Evolutionary conservation across 2,329 filamentous ascomycete species (phyloP), one percentile per base, ranked within the genome.

Genomic region (Pseudogymnoascus sp.): DNA sequence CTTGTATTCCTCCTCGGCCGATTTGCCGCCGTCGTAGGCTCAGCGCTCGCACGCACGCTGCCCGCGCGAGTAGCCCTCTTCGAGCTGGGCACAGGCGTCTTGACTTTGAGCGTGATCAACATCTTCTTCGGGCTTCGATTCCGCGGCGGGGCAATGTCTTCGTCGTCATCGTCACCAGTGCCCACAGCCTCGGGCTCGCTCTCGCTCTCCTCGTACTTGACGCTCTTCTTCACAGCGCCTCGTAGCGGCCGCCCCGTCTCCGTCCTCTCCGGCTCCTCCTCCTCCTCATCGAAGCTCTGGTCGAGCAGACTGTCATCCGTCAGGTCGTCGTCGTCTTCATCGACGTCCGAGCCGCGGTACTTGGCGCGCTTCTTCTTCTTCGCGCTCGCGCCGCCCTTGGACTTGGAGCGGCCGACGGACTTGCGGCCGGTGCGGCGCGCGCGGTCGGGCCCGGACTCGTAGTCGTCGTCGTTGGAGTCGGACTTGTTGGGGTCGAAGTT

Each of bases 401-500:
- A 60, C 63, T 68, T 67, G 40, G 66, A 62, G 38, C 73, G 70
- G 5, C 47, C 47, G 62, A 74, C 76, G 4, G 77, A 73, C 31
- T 77, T 72, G 23, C 78, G 77, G 4, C 76, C 69, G 62, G 78
- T 79, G 67, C 78, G 81, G 63, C 75, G 75, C 15, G 80, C 76
- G 31, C 76, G 75, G 26, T 75, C 77, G 68, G 80, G 78, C 15
- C 74, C 72, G 15, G 85, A 85, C 64, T 86, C 82, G 70, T 88
- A 88, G 72, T 87, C 87, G 67, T 85, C 84, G 71, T 88, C 86
- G 60, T 85, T 82, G 1, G 86, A 79, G 68, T 88, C 86, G 61
- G 86, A 88, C 71, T 85, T 82, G 72, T 87, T 87, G 2, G 83
- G 84, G 73, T 88, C 86, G 68, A 87, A 88, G 63, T 79, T 78